These are phyloP conservation scores for Aphanoascus verrucosus DNA, from an alignment of 2,329 filamentous ascomycete genomes.

Conservation along the genomic window DNA sequence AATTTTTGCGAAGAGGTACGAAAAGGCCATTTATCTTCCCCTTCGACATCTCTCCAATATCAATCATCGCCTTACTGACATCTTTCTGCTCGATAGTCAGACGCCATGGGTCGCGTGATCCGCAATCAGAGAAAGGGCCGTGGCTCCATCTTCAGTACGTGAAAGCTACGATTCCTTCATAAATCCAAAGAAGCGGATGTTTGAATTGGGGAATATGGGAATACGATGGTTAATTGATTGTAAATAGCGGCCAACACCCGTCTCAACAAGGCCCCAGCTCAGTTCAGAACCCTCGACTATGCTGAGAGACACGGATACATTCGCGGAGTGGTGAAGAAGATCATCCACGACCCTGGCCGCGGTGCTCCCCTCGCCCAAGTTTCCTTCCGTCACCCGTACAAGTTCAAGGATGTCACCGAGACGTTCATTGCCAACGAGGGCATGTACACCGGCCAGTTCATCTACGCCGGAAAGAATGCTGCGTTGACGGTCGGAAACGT, in stretches of 20 bases:
- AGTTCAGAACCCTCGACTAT: conserved; percentile 95
- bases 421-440: conserved; percentile 99
- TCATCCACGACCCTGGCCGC: conserved; percentile 97
- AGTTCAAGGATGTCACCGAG: conserved; percentile 94
- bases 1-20: conserved; percentile 36
- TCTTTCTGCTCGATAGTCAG: conserved; percentile 28
- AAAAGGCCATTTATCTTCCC: conserved; percentile 8
- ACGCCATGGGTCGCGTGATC: conserved; percentile 58
- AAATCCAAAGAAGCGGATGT: conserved; percentile 16
- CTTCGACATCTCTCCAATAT: background rate
- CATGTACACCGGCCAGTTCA: conserved; percentile 99
- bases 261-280: conserved; percentile 87
- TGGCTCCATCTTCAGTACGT: conserved; percentile 65
- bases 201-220: conserved; percentile 15
- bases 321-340: conserved; percentile 95
- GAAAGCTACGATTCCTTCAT: conserved; percentile 32
- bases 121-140: conserved; percentile 69
- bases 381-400: conserved; percentile 94
- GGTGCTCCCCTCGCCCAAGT: conserved; percentile 96
- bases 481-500: conserved; percentile 94
- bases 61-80: conserved; percentile 27
- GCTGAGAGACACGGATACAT: conserved; percentile 96
- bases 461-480: conserved; percentile 99
- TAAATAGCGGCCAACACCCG: conserved; percentile 63
- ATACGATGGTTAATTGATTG: conserved; percentile 12